Conservation (phyloP, 805 yeast species). For the Clavispora santaluciae region DNA sequence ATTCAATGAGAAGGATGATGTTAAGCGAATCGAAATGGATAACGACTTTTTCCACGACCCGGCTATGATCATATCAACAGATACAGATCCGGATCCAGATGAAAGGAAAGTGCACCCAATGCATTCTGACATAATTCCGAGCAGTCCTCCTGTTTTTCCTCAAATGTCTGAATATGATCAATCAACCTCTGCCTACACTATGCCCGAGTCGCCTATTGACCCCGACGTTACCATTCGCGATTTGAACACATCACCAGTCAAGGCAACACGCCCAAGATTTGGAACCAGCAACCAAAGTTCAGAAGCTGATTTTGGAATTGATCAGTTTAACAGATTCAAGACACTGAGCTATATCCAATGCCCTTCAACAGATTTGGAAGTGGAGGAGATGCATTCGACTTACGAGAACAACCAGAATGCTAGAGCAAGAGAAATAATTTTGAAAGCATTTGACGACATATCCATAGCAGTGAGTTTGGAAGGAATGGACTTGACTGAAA, state of each 20-base stretch:
- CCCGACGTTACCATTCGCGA: not conserved
- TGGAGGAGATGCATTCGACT: constrained; percentile 5
- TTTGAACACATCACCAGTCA: constrained; percentile 11
- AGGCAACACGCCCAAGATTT: not conserved
- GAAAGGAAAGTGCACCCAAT: constrained; percentile 10
- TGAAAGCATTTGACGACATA: constrained; percentile 45
- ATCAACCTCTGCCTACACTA: constrained; percentile 15
- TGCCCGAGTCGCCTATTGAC: constrained; percentile 27
- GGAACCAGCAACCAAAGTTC: constrained; percentile 19
- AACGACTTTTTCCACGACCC: constrained; percentile 11
- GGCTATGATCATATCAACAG: constrained; percentile 1
- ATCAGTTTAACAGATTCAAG: constrained; percentile 40
- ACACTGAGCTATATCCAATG: constrained; percentile 21
- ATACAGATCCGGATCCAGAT: constrained; percentile 3
- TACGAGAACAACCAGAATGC: constrained; percentile 15
- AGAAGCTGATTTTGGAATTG: constrained; percentile 48
- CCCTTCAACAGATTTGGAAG: constrained; percentile 33
- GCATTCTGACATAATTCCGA: constrained; percentile 18
- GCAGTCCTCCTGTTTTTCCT: constrained; percentile 38
- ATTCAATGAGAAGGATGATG: constrained; percentile 38
- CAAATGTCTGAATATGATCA: constrained; percentile 29
- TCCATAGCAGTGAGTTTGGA: constrained; percentile 44
- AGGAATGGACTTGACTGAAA: constrained; percentile 38
- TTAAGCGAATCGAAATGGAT: constrained; percentile 27
- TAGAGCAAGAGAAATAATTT: constrained; percentile 39